Evolutionary conservation across 306 rosid genomes (phyloP).

Genomic region (Mimosa bimucronata): DNA sequence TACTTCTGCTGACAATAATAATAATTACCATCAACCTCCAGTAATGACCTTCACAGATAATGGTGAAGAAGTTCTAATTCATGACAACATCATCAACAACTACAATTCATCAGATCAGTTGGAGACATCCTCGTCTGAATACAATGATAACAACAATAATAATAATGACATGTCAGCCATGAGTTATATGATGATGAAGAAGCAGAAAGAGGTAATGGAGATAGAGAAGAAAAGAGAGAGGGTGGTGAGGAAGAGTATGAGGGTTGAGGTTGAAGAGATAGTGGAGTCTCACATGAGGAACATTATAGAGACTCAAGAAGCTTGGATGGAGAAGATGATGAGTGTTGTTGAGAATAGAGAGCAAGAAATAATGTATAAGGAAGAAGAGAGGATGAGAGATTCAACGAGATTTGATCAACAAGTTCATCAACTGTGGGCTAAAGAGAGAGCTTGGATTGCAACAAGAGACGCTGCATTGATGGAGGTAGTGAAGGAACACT

Average conservation of each 20-base stretch:
- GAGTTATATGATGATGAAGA: conserved; percentile 57
- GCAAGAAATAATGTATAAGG: conserved; percentile 53
- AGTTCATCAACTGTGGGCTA: conserved; percentile 64
- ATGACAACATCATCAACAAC: conserved; percentile 30
- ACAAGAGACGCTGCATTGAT: conserved; percentile 67
- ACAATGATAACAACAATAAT: conserved; percentile 59
- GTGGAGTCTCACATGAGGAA: conserved; percentile 65
- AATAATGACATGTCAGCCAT: conserved; percentile 58
- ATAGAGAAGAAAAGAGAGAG: conserved; percentile 25
- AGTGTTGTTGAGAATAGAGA: conserved; percentile 60
- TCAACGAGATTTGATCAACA: conserved; percentile 52
- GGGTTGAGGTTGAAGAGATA: conserved; percentile 58
- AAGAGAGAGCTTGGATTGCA: conserved; percentile 74
- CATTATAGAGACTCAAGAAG: conserved; percentile 68
- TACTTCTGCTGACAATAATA: not conserved
- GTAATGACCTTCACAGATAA: conserved; percentile 19
- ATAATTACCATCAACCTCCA: conserved; percentile 30
- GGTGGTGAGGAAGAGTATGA: conserved; percentile 49
- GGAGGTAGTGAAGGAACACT: conserved; percentile 52
- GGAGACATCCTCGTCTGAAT: conserved; percentile 68
- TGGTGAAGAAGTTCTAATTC: conserved; percentile 17
- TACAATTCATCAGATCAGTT: conserved; percentile 56
- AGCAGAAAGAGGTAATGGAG: conserved; percentile 39
- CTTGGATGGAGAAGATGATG: conserved; percentile 71
- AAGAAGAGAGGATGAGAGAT: conserved; percentile 70